These are phyloP conservation scores for Amanita thiersii DNA, from an alignment of 768 basidiomycete species.

Conservation along the genomic window DNA sequence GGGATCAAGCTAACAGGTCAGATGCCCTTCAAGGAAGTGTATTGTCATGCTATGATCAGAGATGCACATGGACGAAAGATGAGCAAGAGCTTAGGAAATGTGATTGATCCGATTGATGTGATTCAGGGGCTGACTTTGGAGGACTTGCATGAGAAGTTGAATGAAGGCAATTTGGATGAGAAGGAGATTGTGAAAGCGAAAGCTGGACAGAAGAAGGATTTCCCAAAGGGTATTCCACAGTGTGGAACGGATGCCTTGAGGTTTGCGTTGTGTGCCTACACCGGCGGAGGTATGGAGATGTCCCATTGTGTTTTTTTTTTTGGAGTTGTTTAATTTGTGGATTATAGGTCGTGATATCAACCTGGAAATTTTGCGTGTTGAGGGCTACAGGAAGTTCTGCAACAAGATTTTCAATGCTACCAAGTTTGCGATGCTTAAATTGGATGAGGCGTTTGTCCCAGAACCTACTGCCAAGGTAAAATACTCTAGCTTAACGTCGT, in stretches of 20 bases:
- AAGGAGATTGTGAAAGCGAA: conserved; percentile 89
- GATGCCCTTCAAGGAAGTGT: conserved; percentile 93
- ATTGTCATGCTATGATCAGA: conserved; percentile 98
- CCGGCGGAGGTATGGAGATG: conserved; percentile 58
- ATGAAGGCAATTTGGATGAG: conserved; percentile 88
- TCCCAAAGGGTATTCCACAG: conserved; percentile 97
- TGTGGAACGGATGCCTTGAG: conserved; percentile 96
- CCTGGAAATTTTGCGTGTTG: conserved; percentile 89
- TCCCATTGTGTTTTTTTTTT: background rate
- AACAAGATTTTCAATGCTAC: conserved; percentile 99
- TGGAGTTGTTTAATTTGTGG: background rate
- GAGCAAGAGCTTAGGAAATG: conserved; percentile 97
- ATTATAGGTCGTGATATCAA: conserved; percentile 88
- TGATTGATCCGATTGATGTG: conserved; percentile 94
- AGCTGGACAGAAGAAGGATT: conserved; percentile 96
- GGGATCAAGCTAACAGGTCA: conserved; percentile 83
- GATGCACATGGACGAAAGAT: conserved; percentile 99
- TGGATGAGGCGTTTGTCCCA: conserved; percentile 80
- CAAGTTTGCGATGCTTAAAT: conserved; percentile 97
- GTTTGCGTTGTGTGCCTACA: conserved; percentile 93
- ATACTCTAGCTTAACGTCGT: background rate
- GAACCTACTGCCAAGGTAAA: conserved; percentile 56
- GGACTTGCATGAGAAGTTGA: conserved; percentile 74
- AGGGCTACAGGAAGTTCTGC: conserved; percentile 99
- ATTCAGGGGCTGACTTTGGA: conserved; percentile 81